A percentile compares a stretch with the other conserved stretches of the same genome.
Evolutionary conservation across 83 land plant genomes (phyloP).

Genomic region (Picea mariana): DNA sequence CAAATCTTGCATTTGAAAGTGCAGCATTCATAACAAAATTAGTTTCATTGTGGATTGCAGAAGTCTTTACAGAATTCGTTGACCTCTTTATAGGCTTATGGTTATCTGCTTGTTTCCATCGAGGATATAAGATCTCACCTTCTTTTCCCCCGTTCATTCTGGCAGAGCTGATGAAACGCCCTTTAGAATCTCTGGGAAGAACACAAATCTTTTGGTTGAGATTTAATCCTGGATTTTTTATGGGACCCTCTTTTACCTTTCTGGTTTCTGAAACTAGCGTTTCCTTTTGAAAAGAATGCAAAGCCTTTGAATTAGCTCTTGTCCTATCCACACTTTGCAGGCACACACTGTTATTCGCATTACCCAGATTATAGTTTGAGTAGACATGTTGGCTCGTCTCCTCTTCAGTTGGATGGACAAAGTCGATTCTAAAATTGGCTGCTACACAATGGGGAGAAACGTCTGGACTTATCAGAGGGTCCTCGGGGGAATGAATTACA

Average conservation of each 20-base stretch:
- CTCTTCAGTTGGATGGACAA: background rate
- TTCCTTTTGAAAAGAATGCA: background rate
- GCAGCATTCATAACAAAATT: no score
- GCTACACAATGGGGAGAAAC: background rate
- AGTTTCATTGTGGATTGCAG: background rate
- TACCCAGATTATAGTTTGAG: background rate
- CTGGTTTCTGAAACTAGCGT: background rate
- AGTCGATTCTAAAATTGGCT: background rate
- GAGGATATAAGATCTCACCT: background rate
- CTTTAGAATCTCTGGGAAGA: constrained; percentile 9
- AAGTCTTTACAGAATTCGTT: background rate
- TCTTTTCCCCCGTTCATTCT: background rate
- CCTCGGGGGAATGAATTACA: background rate
- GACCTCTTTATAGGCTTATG: background rate
- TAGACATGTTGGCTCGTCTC: background rate
- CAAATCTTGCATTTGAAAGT: no score
- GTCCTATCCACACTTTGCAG: background rate
- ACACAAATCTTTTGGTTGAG: background rate
- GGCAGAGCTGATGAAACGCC: background rate
- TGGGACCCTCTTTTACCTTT: background rate
- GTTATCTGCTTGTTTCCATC: background rate
- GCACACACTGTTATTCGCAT: background rate
- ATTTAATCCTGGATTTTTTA: no score
- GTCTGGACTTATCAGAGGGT: background rate
- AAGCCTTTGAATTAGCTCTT: background rate